Evolutionary conservation across 2,329 filamentous ascomycete species (phyloP).

Genomic region (Ascochyta viciae-villosae): DNA sequence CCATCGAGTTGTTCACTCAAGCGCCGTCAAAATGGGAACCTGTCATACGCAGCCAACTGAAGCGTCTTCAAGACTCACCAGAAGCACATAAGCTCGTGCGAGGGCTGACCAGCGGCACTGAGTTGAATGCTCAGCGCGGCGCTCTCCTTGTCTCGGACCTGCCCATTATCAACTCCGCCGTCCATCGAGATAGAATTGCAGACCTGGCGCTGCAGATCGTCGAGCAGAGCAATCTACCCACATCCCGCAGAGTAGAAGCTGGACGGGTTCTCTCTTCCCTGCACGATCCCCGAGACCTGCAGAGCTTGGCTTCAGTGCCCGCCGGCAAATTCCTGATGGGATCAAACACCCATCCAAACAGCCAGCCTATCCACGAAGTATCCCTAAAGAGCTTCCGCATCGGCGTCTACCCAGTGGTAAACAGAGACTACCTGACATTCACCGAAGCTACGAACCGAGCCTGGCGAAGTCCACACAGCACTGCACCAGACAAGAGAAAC

Average conservation of each 20-base stretch:
- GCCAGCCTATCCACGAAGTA: constrained; percentile 1
- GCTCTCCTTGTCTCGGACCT: background rate
- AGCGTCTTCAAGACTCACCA: background rate
- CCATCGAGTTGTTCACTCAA: background rate
- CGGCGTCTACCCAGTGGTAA: constrained; percentile 4
- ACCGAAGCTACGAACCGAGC: background rate
- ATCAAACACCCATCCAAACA: background rate
- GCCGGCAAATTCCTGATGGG: constrained; percentile 2
- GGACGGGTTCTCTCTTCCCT: background rate
- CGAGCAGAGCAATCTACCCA: background rate
- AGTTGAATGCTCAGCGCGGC: background rate
- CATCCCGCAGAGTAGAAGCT: background rate
- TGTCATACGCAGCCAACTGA: background rate
- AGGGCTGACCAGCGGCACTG: background rate
- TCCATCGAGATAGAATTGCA: background rate
- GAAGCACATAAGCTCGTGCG: background rate
- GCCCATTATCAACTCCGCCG: background rate
- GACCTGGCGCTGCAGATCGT: background rate
- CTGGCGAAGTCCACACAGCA: background rate
- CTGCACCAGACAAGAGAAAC: background rate
- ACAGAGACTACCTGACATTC: background rate
- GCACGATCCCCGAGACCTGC: constrained; percentile 1
- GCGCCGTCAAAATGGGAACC: background rate
- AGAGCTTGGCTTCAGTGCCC: background rate
- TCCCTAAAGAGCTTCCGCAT: background rate